Conservation (phyloP, 2,329 filamentous ascomycete genomes). For the Spiromastix sp. region DNA sequence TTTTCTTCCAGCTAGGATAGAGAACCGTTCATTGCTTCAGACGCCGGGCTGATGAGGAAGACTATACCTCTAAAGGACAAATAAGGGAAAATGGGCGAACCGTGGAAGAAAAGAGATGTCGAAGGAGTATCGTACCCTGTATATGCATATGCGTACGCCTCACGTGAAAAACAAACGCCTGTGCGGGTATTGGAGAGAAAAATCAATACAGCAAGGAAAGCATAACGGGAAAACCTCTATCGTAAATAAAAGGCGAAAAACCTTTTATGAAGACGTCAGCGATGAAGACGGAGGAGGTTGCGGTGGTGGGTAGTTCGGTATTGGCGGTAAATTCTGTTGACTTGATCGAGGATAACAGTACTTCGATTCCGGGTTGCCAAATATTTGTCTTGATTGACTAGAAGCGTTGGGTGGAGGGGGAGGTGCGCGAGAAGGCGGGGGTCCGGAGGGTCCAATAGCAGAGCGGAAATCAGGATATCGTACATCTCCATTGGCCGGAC, state of each 20-base stretch:
- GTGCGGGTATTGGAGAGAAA: neutral
- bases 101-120: too few relatives aligned
- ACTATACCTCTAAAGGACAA: too few relatives aligned
- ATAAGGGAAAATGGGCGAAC: too few relatives aligned
- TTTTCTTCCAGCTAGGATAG: too few relatives aligned
- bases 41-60: too few relatives aligned
- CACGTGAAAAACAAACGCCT: neutral
- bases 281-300: conserved; percentile 2
- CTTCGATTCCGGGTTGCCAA: too few relatives aligned
- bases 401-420: conserved; percentile 9
- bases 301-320: conserved; percentile 4
- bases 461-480: conserved; percentile 10
- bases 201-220: neutral
- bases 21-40: too few relatives aligned
- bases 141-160: neutral
- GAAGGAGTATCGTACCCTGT: too few relatives aligned
- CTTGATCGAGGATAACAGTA: conserved; percentile 1
- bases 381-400: too few relatives aligned
- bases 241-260: neutral
- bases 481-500: conserved; percentile 2
- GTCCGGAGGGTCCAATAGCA: conserved; percentile 6
- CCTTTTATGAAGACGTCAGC: neutral
- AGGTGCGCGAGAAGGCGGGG: conserved; percentile 8
- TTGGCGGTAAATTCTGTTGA: conserved; percentile 5
- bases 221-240: neutral